Percentiles rank a stretch among this genome's conserved stretches.
phyloP scores from a whole-genome alignment of 768 basidiomycete genomes.

The Cantharellus anzutake region DNA sequence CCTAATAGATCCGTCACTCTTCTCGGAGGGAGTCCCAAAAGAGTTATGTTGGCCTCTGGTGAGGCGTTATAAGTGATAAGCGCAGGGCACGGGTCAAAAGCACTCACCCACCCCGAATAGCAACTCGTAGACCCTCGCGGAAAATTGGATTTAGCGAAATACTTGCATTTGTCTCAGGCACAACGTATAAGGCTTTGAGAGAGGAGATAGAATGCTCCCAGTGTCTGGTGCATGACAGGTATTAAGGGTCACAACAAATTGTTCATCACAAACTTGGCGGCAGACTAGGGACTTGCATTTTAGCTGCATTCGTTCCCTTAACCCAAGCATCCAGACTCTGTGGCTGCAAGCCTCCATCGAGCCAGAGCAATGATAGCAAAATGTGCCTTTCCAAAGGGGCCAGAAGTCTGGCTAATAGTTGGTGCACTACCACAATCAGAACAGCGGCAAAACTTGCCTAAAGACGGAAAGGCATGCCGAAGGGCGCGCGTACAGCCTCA shows the following conservation, averaged over 20 bases:
- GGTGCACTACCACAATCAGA: neutral
- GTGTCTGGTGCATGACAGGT: too few relatives aligned
- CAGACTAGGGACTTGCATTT: conserved; percentile 37
- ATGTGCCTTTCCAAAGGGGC: conserved; percentile 66
- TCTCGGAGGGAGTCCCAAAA: conserved; percentile 62
- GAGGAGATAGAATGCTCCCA: conserved; percentile 52
- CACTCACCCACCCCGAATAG: conserved; percentile 71
- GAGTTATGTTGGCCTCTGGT: conserved; percentile 54
- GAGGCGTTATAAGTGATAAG: neutral
- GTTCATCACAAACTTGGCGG: too few relatives aligned
- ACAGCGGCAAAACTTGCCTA: conserved; percentile 33
- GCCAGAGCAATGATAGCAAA: conserved; percentile 76
- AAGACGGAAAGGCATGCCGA: conserved; percentile 84
- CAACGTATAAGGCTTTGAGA: conserved; percentile 24
- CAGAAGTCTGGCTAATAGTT: conserved; percentile 33
- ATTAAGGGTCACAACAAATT: conserved; percentile 1
- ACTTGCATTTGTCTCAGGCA: conserved; percentile 28
- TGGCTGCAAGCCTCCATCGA: too few relatives aligned
- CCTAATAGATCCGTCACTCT: conserved; percentile 18
- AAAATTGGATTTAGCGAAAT: conserved; percentile 54
- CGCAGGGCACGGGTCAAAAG: neutral
- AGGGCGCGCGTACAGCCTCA: conserved; percentile 64
- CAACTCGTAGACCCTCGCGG: conserved; percentile 61
- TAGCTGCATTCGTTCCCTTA: conserved; percentile 34
- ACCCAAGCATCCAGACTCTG: conserved; percentile 74